A percentile compares a stretch with the other conserved stretches of the same genome.
These are phyloP conservation scores for Lasiodiplodia sp. DNA, from an alignment of 2,329 filamentous ascomycete genomes.

Conservation along the genomic window DNA sequence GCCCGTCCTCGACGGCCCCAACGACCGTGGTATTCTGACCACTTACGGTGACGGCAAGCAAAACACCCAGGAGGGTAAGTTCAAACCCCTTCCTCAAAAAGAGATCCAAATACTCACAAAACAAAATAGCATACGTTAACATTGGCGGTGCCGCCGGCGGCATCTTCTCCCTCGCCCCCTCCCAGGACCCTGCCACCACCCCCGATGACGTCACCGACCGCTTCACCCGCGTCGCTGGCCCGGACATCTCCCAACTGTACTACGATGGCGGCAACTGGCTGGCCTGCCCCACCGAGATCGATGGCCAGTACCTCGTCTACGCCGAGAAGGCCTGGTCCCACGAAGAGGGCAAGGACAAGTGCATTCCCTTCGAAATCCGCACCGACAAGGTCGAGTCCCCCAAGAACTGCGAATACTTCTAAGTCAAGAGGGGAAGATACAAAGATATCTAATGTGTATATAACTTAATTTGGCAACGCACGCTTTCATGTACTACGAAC, in stretches of 20 bases:
- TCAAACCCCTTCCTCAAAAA: neutral
- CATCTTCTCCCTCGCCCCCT: neutral
- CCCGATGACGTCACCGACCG: neutral
- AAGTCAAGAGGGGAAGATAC: neutral
- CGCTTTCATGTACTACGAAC: neutral
- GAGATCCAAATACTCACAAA: neutral
- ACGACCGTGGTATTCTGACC: neutral
- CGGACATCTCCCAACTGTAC: conserved; percentile 13
- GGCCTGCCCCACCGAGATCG: neutral
- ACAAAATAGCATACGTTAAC: neutral
- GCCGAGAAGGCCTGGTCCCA: conserved; percentile 5
- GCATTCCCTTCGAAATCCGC: conserved; percentile 10
- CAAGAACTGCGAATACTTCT: neutral
- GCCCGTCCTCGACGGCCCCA: conserved; percentile 11
- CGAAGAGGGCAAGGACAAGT: conserved; percentile 8
- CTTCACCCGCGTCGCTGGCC: conserved; percentile 9
- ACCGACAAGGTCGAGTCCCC: conserved; percentile 14
- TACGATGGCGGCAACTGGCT: conserved; percentile 15
- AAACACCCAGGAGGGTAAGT: conserved; percentile 10
- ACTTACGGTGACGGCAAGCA: conserved; percentile 9
- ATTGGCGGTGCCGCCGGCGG: conserved; percentile 12
- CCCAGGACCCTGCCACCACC: neutral
- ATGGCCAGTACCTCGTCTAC: neutral
- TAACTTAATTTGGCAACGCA: neutral
- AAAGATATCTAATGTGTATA: neutral